phyloP scores from a whole-genome alignment of 441 rosid species.

The Erodium texanum region DNA sequence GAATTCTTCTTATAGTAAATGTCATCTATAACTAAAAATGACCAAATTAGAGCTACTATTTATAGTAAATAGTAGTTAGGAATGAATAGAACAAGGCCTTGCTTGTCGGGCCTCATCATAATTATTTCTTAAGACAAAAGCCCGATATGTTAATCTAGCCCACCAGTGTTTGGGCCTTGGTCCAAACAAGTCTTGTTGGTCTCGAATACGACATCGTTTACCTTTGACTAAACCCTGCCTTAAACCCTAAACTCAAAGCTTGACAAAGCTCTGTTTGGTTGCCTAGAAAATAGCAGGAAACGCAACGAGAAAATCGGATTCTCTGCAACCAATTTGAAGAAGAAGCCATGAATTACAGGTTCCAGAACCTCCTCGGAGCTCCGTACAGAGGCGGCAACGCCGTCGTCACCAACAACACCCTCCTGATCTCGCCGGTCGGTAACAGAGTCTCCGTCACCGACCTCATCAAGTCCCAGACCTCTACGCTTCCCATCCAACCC shows the following conservation, averaged over 20 bases:
- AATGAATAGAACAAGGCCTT: background rate
- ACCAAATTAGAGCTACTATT: background rate
- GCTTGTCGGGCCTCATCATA: background rate
- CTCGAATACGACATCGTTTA: too few species aligned
- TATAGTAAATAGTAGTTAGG: background rate
- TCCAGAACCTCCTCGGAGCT: slow-evolving; percentile 81
- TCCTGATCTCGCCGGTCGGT: slow-evolving; percentile 71
- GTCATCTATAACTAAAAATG: background rate
- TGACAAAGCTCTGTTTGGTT: too few species aligned
- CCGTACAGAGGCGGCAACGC: slow-evolving; percentile 91
- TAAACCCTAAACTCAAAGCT: too few species aligned
- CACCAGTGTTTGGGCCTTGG: background rate
- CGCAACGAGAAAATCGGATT: too few species aligned
- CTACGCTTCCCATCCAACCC: slow-evolving; percentile 56
- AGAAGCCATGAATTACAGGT: slow-evolving; percentile 58
- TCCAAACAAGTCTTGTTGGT: background rate
- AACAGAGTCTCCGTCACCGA: slow-evolving; percentile 85
- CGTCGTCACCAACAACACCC: slow-evolving; percentile 48
- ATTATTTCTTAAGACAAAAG: background rate
- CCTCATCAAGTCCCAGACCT: slow-evolving; percentile 61
- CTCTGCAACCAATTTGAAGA: background rate
- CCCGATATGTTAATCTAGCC: background rate
- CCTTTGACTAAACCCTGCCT: too few species aligned
- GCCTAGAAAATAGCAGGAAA: too few species aligned
- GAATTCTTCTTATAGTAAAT: background rate